Evolutionary conservation across 768 basidiomycete species (phyloP), one percentile per base, ranked within the genome.

Genomic region (Austroboletus eburneus): DNA sequence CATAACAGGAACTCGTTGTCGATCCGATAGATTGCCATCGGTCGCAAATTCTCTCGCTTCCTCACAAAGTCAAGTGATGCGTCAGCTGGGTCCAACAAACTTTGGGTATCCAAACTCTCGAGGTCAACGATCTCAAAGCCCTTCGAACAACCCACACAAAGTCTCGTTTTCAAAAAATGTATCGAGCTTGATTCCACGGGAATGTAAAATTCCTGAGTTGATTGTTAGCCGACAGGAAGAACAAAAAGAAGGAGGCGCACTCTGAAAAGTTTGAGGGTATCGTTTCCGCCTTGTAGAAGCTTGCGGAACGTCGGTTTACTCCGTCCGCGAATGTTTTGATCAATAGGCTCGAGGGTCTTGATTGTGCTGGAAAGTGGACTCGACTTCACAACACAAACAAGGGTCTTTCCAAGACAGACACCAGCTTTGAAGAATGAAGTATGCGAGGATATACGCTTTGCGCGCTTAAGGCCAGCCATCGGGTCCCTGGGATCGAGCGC

Each of bases 101-200:
- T 91, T 69, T 98, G 95, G 34, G 95, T 97, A 65, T 99, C 96
- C 68, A 99, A 71, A 49, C 87, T 94, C 66, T 97, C 93, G 32
- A 98, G 78, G 65, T 99, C 96, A 52, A 99, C 91, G 54, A 99
- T 97, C 70, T 98, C 96, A 65, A 99, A 98, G 16, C 96, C 96
- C 58, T 91, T 87, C 9, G 94, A 90, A 62, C 93, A 95, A 2
- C 95, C 96, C 13, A 99, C 91, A 64, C 96, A 99, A 55, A 99
- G 79, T 70, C 87, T 89, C 39, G 95, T 96, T 74, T 95, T 96
- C 55, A 99, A 76, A 72, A 95, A 97, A 68, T 96, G 95, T 20
- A 98, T 87, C 12, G 94, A 97, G 46, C 83, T 91, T 42, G 92
- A 95, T 65, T 98, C 93, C 12, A 96, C 91, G 0, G 96, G 95